Conservation (phyloP, 2,329 filamentous ascomycete genomes). For the Ceratocystis ficicola region DNA sequence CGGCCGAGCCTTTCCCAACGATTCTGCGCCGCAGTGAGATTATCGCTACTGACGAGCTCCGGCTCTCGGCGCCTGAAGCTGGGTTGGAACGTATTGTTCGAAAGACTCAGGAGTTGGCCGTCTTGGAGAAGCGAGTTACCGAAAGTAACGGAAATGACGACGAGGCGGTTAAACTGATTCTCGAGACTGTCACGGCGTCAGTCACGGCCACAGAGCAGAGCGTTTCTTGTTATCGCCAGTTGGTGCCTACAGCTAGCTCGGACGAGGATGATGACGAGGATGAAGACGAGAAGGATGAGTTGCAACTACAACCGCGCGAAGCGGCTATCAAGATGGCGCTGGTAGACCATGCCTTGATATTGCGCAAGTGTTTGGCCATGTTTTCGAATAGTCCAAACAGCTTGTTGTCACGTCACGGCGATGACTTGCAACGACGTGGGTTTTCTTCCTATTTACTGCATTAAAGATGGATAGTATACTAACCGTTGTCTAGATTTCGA, state of each 20-base stretch:
- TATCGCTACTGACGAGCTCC: constrained; percentile 51
- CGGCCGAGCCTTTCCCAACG: constrained; percentile 78
- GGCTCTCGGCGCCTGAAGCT: constrained; percentile 67
- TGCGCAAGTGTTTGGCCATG: constrained; percentile 66
- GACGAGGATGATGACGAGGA: constrained; percentile 29
- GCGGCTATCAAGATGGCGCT: constrained; percentile 74
- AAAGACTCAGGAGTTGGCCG: constrained; percentile 74
- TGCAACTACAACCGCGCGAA: constrained; percentile 49
- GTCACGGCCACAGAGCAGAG: constrained; percentile 67
- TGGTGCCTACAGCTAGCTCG: constrained; percentile 46
- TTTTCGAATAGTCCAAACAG: constrained; percentile 53
- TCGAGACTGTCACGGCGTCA: constrained; percentile 65
- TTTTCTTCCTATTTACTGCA: constrained; percentile 24
- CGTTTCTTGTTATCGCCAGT: constrained; percentile 61
- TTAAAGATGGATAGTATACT: constrained; percentile 20
- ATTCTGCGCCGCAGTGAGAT: constrained; percentile 83
- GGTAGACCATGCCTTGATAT: constrained; percentile 76
- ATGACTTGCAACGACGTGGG: constrained; percentile 55
- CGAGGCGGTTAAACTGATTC: constrained; percentile 52
- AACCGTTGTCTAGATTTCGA: constrained; percentile 42
- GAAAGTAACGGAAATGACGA: constrained; percentile 51
- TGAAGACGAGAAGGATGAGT: constrained; percentile 32
- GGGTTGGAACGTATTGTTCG: constrained; percentile 79
- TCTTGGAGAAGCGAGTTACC: constrained; percentile 59
- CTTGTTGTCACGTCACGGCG: constrained; percentile 42